Base-by-base conservation (phyloP, 2,329 filamentous ascomycete genomes). In the Fusarium multiceps region DNA sequence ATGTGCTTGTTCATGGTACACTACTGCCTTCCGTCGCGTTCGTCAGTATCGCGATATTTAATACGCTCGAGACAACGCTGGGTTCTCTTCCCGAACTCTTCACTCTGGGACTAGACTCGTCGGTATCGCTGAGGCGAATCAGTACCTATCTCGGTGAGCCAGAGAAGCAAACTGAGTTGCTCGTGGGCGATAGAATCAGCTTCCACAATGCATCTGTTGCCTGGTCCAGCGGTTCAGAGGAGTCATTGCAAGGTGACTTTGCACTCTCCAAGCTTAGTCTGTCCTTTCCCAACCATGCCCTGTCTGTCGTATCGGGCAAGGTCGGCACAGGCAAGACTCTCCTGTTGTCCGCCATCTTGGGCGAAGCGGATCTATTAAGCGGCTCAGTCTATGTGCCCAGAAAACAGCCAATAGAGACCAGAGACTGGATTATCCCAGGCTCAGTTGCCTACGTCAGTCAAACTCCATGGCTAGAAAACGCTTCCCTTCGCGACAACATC, bases 401-500 rank as follows among this genome's bases (percentile, higher is more conserved):
- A 16, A 78, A 85, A 2, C 71, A 82, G 0, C 77, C 85, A 0
- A 73, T 81, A 5, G 84, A 90, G 21, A 84, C 89, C 34, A 85
- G 78, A 37, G 85, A 92, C 65, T 94, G 92, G 92, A 89, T 91
- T 27, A 84, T 93, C 12, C 85, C 89, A 8, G 85, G 85, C 6
- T 86, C 90, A 1, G 85, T 93, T 48, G 92, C 92, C 0, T 94
- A 89, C 71, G 90, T 94, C 27, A 88, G 90, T 4, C 91, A 94
- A 74, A 93, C 91, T 11, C 92, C 92, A 0, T 95, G 92, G 92
- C 92, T 95, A 49, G 92, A 94, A 74, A 94, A 94, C 71, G 90
- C 90, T 0, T 91, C 88, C 5, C 88, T 96, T 59, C 88, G 86
- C 55, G 88, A 93, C 42, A 96, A 95, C 71, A 91, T 95, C 50